These are phyloP conservation scores for Pleurotus tuber-regium DNA, from an alignment of 768 basidiomycete species.

Conservation along the genomic window DNA sequence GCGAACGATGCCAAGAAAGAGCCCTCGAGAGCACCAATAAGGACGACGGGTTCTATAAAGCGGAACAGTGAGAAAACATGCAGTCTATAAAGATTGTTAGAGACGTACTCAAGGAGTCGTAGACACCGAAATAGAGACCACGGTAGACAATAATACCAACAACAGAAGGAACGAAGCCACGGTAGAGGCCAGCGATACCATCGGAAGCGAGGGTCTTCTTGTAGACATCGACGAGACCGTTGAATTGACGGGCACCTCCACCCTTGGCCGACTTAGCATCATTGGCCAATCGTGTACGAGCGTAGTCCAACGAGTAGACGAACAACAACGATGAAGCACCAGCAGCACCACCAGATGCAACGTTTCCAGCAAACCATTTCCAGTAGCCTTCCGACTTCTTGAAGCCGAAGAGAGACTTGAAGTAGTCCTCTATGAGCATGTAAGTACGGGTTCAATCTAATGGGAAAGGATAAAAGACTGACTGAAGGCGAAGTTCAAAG, in stretches of 20 bases:
- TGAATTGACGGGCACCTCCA: constrained; percentile 94
- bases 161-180: constrained; percentile 98
- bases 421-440: constrained; percentile 80
- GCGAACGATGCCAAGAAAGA: constrained; percentile 96
- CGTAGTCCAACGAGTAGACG: constrained; percentile 99
- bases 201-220: constrained; percentile 96
- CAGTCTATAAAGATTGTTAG: not conserved
- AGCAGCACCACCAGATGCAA: constrained; percentile 98
- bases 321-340: constrained; percentile 98
- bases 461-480: constrained; percentile 33
- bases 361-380: constrained; percentile 98
- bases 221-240: constrained; percentile 97
- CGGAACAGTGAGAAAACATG: no score
- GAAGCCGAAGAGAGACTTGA: constrained; percentile 98
- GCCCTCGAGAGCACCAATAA: constrained; percentile 92
- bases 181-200: constrained; percentile 98
- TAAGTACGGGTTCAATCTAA: not conserved
- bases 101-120: constrained; percentile 84
- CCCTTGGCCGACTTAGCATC: constrained; percentile 95
- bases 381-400: constrained; percentile 98
- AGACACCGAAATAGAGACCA: constrained; percentile 99
- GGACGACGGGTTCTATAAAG: constrained; percentile 86
- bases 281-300: constrained; percentile 98
- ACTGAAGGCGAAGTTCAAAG: constrained; percentile 99
- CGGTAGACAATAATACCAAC: constrained; percentile 99